These are phyloP conservation scores for Claviceps sp. DNA, from an alignment of 2,329 filamentous ascomycete genomes.

Conservation along the genomic window DNA sequence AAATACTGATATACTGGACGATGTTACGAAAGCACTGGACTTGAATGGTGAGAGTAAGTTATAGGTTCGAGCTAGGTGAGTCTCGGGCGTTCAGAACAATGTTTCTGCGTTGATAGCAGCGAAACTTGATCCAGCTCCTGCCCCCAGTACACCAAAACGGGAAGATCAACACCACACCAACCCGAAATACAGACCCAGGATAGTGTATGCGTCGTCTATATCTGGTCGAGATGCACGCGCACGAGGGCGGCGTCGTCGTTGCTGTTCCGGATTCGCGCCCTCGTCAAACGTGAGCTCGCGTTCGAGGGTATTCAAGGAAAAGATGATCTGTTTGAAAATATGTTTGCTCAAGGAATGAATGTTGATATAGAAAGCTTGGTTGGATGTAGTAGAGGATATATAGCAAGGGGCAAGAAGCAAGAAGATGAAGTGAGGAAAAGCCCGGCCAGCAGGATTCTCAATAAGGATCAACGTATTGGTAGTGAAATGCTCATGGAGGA, in stretches of 20 bases:
- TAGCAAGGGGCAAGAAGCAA: neutral
- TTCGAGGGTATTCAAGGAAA: neutral
- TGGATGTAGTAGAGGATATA: neutral
- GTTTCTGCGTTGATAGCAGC: neutral
- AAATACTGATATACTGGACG: neutral
- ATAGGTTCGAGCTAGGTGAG: neutral
- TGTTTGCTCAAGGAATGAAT: neutral
- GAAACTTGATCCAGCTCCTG: constrained; percentile 1
- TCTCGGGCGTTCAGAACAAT: neutral
- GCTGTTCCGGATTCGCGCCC: neutral
- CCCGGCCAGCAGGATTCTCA: constrained; percentile 6
- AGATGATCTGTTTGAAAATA: neutral
- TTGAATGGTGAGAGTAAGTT: neutral
- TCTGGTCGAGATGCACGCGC: neutral
- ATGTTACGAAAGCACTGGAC: neutral
- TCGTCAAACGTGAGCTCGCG: neutral
- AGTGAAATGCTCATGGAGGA: neutral
- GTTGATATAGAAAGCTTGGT: neutral
- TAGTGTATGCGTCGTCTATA: neutral
- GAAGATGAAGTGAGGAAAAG: neutral
- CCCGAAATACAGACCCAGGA: neutral
- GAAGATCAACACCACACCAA: neutral
- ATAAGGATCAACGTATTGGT: neutral
- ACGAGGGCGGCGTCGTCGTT: neutral
- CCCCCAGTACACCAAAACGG: neutral